Conservation (phyloP, 192 early-diverging fungal genomes). For the Podila minutissima region DNA sequence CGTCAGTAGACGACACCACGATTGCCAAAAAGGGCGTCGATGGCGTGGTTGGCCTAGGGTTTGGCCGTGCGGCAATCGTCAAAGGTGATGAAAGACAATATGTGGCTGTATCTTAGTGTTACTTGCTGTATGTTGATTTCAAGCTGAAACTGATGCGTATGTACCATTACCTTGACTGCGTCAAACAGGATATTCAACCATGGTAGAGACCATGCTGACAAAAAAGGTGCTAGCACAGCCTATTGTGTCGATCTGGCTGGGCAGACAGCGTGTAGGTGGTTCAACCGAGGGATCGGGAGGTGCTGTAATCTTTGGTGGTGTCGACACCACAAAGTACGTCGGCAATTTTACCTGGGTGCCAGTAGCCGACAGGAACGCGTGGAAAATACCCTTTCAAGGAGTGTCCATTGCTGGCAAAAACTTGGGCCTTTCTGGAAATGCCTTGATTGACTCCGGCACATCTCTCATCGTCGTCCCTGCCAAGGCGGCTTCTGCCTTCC, state of each 20-base stretch:
- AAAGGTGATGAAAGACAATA: slow-evolving; percentile 13
- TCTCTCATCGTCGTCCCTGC: slow-evolving; percentile 37
- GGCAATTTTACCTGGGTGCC: slow-evolving; percentile 48
- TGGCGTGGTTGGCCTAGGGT: slow-evolving; percentile 38
- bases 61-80: slow-evolving; percentile 28
- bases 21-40: slow-evolving; percentile 47
- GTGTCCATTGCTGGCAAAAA: slow-evolving; percentile 39
- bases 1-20: slow-evolving; percentile 33
- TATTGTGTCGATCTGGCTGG: slow-evolving; percentile 47
- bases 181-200: slow-evolving; percentile 21
- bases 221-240: slow-evolving; percentile 26
- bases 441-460: slow-evolving; percentile 44
- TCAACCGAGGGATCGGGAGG: slow-evolving; percentile 31
- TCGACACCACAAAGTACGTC: slow-evolving; percentile 43
- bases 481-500: slow-evolving; percentile 25
- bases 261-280: slow-evolving; percentile 37
- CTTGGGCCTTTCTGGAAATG: slow-evolving; percentile 36
- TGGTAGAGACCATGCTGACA: slow-evolving; percentile 26
- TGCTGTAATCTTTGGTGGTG: slow-evolving; percentile 44
- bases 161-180: neutral
- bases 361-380: slow-evolving; percentile 23
- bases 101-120: too few relatives aligned
- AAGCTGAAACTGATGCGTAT: neutral
- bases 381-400: slow-evolving; percentile 30
- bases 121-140: neutral